phyloP scores from a whole-genome alignment of 371 early-diverging fungal genomes.

The Entomophthora muscae region DNA sequence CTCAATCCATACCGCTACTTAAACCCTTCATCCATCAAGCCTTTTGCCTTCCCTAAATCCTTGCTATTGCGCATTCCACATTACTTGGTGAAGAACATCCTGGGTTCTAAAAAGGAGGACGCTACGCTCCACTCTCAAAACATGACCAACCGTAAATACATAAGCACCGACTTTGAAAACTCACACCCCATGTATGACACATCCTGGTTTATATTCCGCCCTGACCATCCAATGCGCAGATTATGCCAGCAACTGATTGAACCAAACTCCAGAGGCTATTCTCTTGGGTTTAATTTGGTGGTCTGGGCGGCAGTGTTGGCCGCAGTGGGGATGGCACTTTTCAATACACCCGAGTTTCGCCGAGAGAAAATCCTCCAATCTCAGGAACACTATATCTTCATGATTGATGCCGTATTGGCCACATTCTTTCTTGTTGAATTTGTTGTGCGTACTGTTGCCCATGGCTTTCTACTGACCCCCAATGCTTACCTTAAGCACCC shows the following conservation, averaged over 20 bases:
- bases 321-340: conserved; percentile 23
- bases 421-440: conserved; percentile 38
- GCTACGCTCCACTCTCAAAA: too few relatives aligned
- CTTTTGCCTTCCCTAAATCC: conserved; percentile 26
- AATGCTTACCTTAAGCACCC: conserved; percentile 39
- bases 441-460: conserved; percentile 36
- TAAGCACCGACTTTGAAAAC: neutral
- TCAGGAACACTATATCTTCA: neutral
- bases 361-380: conserved; percentile 16
- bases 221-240: neutral
- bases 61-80: neutral
- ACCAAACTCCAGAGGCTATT: neutral
- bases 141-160: conserved; percentile 1
- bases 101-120: neutral
- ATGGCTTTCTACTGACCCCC: conserved; percentile 43
- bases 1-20: conserved; percentile 45
- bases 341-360: conserved; percentile 38
- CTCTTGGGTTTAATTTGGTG: neutral
- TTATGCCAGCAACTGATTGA: neutral
- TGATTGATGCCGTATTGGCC: conserved; percentile 29
- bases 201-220: neutral
- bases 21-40: conserved; percentile 30
- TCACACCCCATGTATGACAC: conserved; percentile 4
- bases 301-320: conserved; percentile 12
- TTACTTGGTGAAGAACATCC: neutral